These are phyloP conservation scores for Friedmanniomyces endolithicus DNA, from an alignment of 495 filamentous ascomycete genomes.

Conservation along the genomic window DNA sequence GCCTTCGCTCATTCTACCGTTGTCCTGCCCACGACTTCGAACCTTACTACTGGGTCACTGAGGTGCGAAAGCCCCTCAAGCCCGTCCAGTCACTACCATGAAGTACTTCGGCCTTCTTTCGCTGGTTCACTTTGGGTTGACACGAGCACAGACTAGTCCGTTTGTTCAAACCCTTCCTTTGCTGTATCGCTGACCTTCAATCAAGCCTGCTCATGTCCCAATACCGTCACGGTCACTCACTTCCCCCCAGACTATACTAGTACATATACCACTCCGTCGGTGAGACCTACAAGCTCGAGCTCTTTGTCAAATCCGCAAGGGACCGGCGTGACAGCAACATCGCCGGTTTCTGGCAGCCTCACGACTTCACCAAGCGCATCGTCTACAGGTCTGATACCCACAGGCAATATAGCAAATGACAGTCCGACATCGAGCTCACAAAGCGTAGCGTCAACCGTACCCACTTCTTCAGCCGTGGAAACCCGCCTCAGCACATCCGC, in stretches of 20 bases:
- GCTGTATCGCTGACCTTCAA: neutral
- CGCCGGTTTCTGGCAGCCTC: too few species aligned
- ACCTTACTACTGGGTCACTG: neutral
- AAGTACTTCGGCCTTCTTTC: neutral
- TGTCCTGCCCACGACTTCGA: neutral
- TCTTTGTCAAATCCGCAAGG: neutral
- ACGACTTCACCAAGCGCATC: too few species aligned
- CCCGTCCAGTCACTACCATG: neutral
- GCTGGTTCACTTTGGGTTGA: neutral
- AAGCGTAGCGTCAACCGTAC: neutral
- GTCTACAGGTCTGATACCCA: too few species aligned
- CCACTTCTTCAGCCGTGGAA: neutral
- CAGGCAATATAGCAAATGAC: neutral
- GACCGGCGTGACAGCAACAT: neutral
- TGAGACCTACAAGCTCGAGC: neutral
- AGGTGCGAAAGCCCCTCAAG: neutral
- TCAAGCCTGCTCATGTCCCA: neutral
- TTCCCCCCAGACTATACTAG: constrained; percentile 1
- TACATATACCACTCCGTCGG: neutral
- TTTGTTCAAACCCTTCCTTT: neutral
- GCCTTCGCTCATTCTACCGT: neutral
- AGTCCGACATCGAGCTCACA: neutral
- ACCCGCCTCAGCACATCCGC: neutral
- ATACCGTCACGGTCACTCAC: neutral
- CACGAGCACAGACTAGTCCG: neutral